Evolutionary conservation across 2,329 filamentous ascomycete species (phyloP), one percentile per base, ranked within the genome.

Genomic region (Fusarium guadeloupense): DNA sequence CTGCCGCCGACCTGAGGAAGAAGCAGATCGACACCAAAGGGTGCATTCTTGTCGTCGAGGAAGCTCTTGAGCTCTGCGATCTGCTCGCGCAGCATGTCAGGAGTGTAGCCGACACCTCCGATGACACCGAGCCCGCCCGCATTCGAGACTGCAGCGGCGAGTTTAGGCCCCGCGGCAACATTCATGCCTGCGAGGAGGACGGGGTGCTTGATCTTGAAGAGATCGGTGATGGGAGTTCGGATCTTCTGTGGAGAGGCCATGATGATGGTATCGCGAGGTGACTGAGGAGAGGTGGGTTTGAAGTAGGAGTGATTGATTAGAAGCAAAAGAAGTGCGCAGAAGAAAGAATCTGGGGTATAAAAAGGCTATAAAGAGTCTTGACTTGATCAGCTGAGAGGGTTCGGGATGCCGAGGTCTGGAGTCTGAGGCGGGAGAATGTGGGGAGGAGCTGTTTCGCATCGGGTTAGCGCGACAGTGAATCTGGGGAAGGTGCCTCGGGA

Each of bases 171-270:
- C 57, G 95, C 95, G 53, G 95, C 95, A 64, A 98, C 95, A 84
- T 99, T 98, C 95, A 99, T 99, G 77, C 95, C 95, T 70, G 95
- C 95, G 62, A 99, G 89, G 73, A 99, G 83, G 75, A 99, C 83
- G 55, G 95, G 95, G 81, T 99, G 95, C 77, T 96, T 92, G 86
- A 99, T 98, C 84, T 92, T 91, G 80, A 99, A 90, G 66, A 98
- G 90, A 85, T 98, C 94, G 70, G 95, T 99, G 72, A 93, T 83
- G 68, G 91, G 88, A 48, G 95, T 99, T 74, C 91, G 91, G 78
- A 99, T 89, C 83, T 77, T 70, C 74, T 77, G 76, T 77, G 90
- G 89, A 78, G 90, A 92, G 66, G 90, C 88, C 90, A 93, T 93
- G 66, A 62, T 79, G 76, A 67, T 54, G 60, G 50, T 51, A 34